Conservation (phyloP, 306 rosid genomes). For the Quercus ilex region DNA sequence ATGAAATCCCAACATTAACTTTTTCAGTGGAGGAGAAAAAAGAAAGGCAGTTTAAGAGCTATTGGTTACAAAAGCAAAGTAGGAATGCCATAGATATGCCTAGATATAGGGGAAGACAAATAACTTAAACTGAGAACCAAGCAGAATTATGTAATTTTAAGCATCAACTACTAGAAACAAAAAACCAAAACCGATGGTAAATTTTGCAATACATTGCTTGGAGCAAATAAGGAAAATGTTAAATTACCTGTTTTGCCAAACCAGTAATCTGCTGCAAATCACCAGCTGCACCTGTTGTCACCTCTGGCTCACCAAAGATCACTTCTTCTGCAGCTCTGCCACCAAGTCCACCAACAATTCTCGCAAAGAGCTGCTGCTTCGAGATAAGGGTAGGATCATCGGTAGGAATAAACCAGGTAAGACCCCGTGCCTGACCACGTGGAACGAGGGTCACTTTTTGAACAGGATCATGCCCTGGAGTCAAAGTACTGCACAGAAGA, state of each 20-base stretch:
- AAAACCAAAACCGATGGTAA: neutral
- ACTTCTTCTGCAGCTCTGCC: constrained; percentile 99
- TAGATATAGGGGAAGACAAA: neutral
- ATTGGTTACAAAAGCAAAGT: neutral
- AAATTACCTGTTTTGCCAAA: constrained; percentile 86
- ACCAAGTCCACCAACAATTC: constrained; percentile 97
- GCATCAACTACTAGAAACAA: neutral
- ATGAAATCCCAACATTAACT: neutral
- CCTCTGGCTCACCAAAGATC: constrained; percentile 95
- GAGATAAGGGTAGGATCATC: constrained; percentile 97
- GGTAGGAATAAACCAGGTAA: constrained; percentile 94
- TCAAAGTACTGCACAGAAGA: constrained; percentile 69
- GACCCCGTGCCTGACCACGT: constrained; percentile 98
- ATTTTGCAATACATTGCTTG: neutral
- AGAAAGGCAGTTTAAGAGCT: neutral
- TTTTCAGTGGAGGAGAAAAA: neutral
- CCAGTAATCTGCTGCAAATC: constrained; percentile 94
- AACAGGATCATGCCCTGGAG: constrained; percentile 95
- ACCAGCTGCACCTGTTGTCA: constrained; percentile 98
- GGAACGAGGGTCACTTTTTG: constrained; percentile 93
- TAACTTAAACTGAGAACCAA: neutral
- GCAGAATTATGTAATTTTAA: neutral
- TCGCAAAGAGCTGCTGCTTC: constrained; percentile 94
- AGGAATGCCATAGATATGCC: neutral
- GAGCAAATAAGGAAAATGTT: constrained; percentile 2